phyloP scores from a whole-genome alignment of 2,329 filamentous ascomycete genomes.

The Sclerotinia minor region DNA sequence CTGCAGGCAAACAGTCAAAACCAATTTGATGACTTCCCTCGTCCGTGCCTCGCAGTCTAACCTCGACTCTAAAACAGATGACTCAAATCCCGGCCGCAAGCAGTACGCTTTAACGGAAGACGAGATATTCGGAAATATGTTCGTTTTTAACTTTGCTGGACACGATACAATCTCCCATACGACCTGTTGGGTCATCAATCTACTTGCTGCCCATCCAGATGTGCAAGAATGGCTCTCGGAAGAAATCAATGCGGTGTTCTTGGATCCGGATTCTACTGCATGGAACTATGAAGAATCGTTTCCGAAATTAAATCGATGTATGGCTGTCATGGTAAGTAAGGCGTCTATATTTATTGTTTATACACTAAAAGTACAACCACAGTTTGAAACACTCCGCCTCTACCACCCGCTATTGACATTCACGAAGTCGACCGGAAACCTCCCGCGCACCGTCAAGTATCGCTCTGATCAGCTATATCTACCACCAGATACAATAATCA shows the following conservation, averaged over 20 bases:
- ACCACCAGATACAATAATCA: background rate
- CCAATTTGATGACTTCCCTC: background rate
- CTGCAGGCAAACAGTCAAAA: background rate
- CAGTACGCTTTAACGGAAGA: too few species aligned
- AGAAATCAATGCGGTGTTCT: background rate
- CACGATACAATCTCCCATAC: background rate
- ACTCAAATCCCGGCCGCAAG: too few species aligned
- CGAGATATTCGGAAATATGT: background rate
- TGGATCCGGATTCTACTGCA: background rate
- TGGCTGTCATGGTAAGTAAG: background rate
- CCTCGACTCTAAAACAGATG: background rate
- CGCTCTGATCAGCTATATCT: background rate
- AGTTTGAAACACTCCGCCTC: background rate
- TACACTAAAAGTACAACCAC: background rate
- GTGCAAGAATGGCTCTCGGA: background rate
- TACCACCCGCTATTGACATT: background rate
- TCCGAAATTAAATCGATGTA: background rate
- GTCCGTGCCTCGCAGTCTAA: background rate
- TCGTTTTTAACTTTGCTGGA: background rate
- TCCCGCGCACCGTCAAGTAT: background rate
- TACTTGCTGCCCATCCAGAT: background rate
- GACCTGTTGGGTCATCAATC: background rate
- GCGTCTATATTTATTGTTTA: background rate
- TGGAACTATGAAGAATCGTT: background rate
- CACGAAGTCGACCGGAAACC: background rate